phyloP scores from a whole-genome alignment of 2,329 filamentous ascomycete genomes.

The Cercospora zeina region DNA sequence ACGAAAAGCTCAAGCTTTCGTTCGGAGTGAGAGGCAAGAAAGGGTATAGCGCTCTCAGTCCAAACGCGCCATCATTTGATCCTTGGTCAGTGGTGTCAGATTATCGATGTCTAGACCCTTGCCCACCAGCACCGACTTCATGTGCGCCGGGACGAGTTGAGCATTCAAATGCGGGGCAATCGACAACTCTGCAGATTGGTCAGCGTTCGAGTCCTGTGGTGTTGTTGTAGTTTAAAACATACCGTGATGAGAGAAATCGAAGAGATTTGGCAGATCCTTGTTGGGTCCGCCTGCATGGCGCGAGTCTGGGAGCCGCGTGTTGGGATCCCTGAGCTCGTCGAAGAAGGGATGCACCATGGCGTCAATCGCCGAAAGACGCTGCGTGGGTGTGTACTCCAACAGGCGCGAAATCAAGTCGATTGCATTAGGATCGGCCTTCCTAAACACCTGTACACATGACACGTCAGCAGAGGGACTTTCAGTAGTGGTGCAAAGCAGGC shows the following conservation, averaged over 20 bases:
- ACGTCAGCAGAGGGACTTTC: constrained; percentile 19
- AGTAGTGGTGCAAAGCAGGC: constrained; percentile 10
- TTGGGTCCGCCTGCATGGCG: constrained; percentile 78
- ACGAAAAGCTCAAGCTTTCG: constrained; percentile 36
- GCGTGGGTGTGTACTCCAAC: constrained; percentile 95
- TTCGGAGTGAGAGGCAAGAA: constrained; percentile 18
- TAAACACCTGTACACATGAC: constrained; percentile 69
- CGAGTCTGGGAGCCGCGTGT: constrained; percentile 87
- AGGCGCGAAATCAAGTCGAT: constrained; percentile 93
- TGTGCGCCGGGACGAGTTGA: constrained; percentile 81
- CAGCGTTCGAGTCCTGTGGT: constrained; percentile 14
- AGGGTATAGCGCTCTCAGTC: constrained; percentile 59
- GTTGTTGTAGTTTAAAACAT: constrained; percentile 32
- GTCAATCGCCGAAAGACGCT: constrained; percentile 88
- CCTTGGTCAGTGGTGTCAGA: constrained; percentile 84
- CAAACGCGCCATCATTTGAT: constrained; percentile 96
- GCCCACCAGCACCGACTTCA: constrained; percentile 69
- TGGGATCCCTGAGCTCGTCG: constrained; percentile 91
- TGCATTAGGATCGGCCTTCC: constrained; percentile 88
- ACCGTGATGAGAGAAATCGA: constrained; percentile 95
- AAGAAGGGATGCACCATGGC: constrained; percentile 99
- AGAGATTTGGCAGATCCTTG: constrained; percentile 81
- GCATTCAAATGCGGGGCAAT: constrained; percentile 86
- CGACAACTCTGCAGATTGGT: constrained; percentile 72
- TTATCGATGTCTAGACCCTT: constrained; percentile 87